These are phyloP conservation scores for Xylaria multiplex DNA, from an alignment of 2,329 filamentous ascomycete species.

Conservation along the genomic window DNA sequence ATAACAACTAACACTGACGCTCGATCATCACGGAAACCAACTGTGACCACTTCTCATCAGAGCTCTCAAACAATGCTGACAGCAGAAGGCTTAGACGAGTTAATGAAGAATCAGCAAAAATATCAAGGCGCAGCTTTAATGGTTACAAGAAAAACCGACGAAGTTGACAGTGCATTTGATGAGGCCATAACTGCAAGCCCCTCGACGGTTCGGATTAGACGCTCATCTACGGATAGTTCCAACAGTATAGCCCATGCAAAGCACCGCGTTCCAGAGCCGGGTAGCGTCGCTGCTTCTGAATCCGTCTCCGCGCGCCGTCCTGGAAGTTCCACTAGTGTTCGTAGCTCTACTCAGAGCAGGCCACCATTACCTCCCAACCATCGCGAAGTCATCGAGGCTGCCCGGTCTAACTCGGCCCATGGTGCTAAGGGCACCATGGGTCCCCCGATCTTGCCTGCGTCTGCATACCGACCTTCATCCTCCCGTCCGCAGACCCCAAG, in stretches of 20 bases:
- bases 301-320: conserved; percentile 63
- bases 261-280: conserved; percentile 51
- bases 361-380: conserved; percentile 87
- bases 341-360: conserved; percentile 53
- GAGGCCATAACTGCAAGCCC: conserved; percentile 49
- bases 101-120: conserved; percentile 67
- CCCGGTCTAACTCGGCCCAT: conserved; percentile 67
- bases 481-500: conserved; percentile 71
- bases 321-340: conserved; percentile 76
- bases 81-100: conserved; percentile 80
- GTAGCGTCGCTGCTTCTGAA: conserved; percentile 52
- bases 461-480: conserved; percentile 64
- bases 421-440: conserved; percentile 72
- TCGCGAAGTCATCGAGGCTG: conserved; percentile 84
- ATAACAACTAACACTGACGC: conserved; percentile 67
- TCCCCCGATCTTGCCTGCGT: conserved; percentile 84
- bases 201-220: conserved; percentile 55
- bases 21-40: conserved; percentile 53
- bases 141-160: conserved; percentile 33
- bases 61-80: conserved; percentile 86
- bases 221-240: conserved; percentile 60
- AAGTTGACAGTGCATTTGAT: conserved; percentile 43
- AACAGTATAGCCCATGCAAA: conserved; percentile 55
- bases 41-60: conserved; percentile 69
- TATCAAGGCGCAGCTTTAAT: conserved; percentile 43